Evolutionary conservation across 495 filamentous ascomycete species (phyloP), one percentile per base, ranked within the genome.

Genomic region (Talaromyces ruber): DNA sequence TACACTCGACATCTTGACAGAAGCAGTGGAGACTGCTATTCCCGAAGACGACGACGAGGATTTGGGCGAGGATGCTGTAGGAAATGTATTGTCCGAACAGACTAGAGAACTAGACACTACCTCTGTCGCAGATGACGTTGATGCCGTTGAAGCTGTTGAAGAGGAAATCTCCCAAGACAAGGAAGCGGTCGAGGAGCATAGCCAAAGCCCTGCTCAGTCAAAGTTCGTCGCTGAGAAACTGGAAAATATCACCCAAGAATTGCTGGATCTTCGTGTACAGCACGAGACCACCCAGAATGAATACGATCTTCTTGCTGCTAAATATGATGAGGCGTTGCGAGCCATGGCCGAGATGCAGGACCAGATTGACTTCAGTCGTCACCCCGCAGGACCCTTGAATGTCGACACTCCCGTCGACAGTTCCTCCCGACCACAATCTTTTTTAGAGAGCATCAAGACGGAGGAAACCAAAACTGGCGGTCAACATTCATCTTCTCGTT

Each of bases 151-250:
- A 28, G 62, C 70, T 51, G 67, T 67, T 14, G 61, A 78, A 28
- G 68, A 76, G 62, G 63, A 67, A 55, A 68, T 65, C 1, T 74
- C 72, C 4, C 72, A 59, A 67, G 67, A 67, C 26, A 62, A 73
- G 7, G 67, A 70, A 52, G 64, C 68, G 7, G 63, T 66, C 1
- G 68, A 67, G 6, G 61, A 68, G 21, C 58, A 66, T 37, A 71
- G 80, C 5, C 79, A 84, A 59, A 92, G 87, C 68, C 89, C 91
- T 7, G 88, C 90, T 0, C 92, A 97, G 69, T 87, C 85, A 30
- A 88, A 88, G 63, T 91, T 90, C 66, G 88, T 98, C 58, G 87
- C 89, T 12, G 93, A 98, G 70, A 97, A 98, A 76, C 82, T 98
- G 39, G 92, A 97, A 65, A 89, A 83, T 51, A 87, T 98, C 52